Base-by-base conservation (phyloP, 768 basidiomycete genomes). In the Auriculariales sp. region DNA sequence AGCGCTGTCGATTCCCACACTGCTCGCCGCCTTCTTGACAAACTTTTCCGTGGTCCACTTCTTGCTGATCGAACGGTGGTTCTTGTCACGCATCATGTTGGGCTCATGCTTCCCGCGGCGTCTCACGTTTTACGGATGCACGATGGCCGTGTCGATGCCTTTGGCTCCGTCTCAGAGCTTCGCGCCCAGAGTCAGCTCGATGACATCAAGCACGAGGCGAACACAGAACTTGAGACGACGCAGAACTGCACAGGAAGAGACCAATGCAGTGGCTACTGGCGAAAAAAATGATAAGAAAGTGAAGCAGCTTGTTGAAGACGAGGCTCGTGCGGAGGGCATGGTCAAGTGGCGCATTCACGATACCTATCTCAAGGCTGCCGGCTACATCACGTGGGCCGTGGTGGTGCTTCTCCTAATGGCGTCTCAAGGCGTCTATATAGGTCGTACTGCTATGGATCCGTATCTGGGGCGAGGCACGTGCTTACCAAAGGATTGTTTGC, bases 61-160 rank as follows among this genome's bases (percentile, higher is more conserved):
- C 52, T 64, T 49, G 47, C 42, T 12, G 47, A 57, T 31, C 57
- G 64, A 2, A 64, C 63, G 9, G 55, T 62, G 22, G 56, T 60
- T 48, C 51, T 68, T 22, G 66, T 69, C 12, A 64, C 64, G 2
- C 68, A 69, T 52, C 68, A 69, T 52, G 64, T 68, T 17, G 68
- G 68, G 36, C 57, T 69, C 1, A 56, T 68, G 19, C 57, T 66
- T 3, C 63, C 65, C 6, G 59, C 57, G 3, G 60, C 63, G 3
- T 53, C 62, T 32, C 64, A 64, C 35, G 52, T 68, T 4, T 50
- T 67, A 30, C 60, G 65, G 15, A 57, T 67, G 24, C 55, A 63
- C 3, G 64, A 66, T 48, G 67, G 66, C 14, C 57, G 65, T 0
- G 56, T 67, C 24, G 66, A 66, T 47, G 52, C 57, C 15, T 56